phyloP scores from a whole-genome alignment of 805 yeast genomes.

The Yamadazyma takamatsuzukensis region DNA sequence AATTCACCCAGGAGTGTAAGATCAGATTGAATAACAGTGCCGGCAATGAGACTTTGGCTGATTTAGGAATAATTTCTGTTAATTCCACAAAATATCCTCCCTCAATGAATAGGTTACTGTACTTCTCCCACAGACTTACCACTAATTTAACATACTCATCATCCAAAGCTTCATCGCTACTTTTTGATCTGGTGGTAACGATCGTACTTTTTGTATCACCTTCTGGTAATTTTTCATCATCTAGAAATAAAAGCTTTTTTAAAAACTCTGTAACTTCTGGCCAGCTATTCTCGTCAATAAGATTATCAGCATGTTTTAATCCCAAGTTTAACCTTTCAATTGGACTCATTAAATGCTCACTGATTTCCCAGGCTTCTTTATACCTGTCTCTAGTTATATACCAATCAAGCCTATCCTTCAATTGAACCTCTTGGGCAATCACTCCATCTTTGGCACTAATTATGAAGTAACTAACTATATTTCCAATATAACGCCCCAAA shows the following conservation, averaged over 20 bases:
- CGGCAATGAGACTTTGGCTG: conserved; percentile 31
- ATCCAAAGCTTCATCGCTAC: conserved; percentile 13
- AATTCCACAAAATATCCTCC: conserved; percentile 43
- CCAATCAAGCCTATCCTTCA: conserved; percentile 74
- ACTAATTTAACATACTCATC: conserved; percentile 21
- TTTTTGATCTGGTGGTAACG: conserved; percentile 15
- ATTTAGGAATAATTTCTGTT: conserved; percentile 54
- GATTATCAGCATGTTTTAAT: conserved; percentile 45
- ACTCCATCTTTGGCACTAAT: conserved; percentile 82
- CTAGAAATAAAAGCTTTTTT: conserved; percentile 15
- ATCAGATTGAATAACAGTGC: conserved; percentile 33
- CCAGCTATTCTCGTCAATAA: conserved; percentile 50
- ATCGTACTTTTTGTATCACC: conserved; percentile 31
- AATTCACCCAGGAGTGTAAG: conserved; percentile 45
- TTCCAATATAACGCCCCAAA: conserved; percentile 51
- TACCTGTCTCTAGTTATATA: conserved; percentile 50
- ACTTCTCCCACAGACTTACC: conserved; percentile 56
- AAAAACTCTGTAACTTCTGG: conserved; percentile 50
- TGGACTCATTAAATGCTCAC: conserved; percentile 52
- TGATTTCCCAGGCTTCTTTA: conserved; percentile 75
- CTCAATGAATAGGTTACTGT: conserved; percentile 53
- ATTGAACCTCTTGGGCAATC: conserved; percentile 64
- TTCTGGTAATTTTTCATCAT: conserved; percentile 20
- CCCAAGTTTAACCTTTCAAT: conserved; percentile 59
- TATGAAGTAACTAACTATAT: conserved; percentile 52